Evolutionary conservation across 176 grass and related monocot genomes (phyloP).

Genomic region (Ensete glaucum): DNA sequence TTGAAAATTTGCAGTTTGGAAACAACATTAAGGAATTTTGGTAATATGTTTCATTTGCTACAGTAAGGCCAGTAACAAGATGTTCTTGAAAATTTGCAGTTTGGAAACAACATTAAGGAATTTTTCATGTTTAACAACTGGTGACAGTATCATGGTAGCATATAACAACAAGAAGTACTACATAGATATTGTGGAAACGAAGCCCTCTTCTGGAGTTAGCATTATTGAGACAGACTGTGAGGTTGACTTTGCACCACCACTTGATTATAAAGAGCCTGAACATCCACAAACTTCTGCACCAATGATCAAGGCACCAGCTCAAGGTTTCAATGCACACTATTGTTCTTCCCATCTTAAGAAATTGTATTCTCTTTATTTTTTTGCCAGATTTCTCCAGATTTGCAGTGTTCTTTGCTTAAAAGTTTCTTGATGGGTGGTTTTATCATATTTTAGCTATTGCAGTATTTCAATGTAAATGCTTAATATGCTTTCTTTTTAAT

Average conservation of each 20-base stretch:
- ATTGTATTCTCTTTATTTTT: slow-evolving; percentile 1
- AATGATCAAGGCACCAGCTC: slow-evolving; percentile 25
- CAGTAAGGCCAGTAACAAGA: not conserved
- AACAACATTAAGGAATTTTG: slow-evolving; percentile 21
- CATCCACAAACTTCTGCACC: slow-evolving; percentile 20
- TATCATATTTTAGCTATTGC: not conserved
- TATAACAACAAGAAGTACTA: slow-evolving; percentile 95
- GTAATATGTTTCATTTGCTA: no score
- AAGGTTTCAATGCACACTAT: slow-evolving; percentile 35
- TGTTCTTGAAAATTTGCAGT: slow-evolving; percentile 27
- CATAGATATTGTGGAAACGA: slow-evolving; percentile 67
- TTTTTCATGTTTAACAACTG: slow-evolving; percentile 80
- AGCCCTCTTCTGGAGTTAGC: not conserved
- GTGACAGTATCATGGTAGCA: slow-evolving; percentile 79
- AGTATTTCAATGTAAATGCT: not conserved
- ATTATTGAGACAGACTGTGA: not conserved
- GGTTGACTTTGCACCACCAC: not conserved
- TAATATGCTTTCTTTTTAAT: not conserved
- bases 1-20: slow-evolving; percentile 45
- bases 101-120: slow-evolving; percentile 75
- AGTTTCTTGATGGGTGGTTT: not conserved
- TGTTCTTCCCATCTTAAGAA: not conserved
- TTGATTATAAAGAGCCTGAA: slow-evolving; percentile 41
- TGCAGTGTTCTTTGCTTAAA: not conserved
- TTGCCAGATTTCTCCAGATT: not conserved